Evolutionary conservation across 2,329 filamentous ascomycete species (phyloP).

Genomic region (Venturia carpophila): DNA sequence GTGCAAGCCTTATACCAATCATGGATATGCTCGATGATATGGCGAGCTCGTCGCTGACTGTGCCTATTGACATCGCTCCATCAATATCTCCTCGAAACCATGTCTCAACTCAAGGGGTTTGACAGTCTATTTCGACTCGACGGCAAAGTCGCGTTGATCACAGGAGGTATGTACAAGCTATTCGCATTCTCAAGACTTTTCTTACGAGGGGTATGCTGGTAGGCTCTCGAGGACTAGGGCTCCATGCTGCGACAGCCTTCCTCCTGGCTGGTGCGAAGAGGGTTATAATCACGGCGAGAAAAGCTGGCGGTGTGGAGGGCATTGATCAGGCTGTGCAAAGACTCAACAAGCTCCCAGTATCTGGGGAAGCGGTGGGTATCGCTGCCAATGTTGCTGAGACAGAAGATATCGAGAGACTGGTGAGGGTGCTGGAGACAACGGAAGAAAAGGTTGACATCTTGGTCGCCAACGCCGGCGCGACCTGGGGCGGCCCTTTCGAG

Average conservation of each 20-base stretch:
- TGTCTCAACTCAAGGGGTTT: slow-evolving; percentile 30
- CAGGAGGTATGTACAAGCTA: slow-evolving; percentile 26
- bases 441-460: slow-evolving; percentile 32
- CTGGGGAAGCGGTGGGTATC: slow-evolving; percentile 30
- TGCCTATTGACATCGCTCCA: background rate
- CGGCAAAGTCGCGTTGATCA: slow-evolving; percentile 33
- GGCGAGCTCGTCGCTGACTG: background rate
- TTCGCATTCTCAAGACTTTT: background rate
- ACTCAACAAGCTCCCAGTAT: slow-evolving; percentile 32
- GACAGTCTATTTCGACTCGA: slow-evolving; percentile 31
- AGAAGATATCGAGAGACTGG: slow-evolving; percentile 30
- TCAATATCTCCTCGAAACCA: slow-evolving; percentile 18
- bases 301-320: slow-evolving; percentile 31
- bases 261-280: slow-evolving; percentile 34
- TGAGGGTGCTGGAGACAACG: slow-evolving; percentile 28
- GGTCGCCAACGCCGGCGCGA: slow-evolving; percentile 34
- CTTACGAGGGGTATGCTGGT: background rate
- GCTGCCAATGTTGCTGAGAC: slow-evolving; percentile 33
- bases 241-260: slow-evolving; percentile 34
- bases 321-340: slow-evolving; percentile 33
- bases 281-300: slow-evolving; percentile 34
- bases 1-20: background rate
- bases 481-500: slow-evolving; percentile 34
- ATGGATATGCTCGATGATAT: background rate
- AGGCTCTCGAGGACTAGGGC: slow-evolving; percentile 35